phyloP scores from a whole-genome alignment of 208 protist species.

The Leishmania gerbilli region DNA sequence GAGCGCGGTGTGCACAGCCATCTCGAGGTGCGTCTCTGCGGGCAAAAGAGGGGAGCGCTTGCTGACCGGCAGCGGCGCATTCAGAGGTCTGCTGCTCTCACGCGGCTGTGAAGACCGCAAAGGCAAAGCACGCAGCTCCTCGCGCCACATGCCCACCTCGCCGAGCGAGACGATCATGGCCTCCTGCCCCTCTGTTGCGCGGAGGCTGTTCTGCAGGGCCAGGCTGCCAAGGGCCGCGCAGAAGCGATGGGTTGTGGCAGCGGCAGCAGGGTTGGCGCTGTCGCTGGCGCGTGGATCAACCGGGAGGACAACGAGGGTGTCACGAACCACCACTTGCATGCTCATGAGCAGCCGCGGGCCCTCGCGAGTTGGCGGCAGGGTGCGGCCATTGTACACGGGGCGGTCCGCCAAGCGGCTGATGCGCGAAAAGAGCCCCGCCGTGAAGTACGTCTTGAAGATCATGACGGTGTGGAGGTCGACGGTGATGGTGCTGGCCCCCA shows the following conservation, averaged over 20 bases:
- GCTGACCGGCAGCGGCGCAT: not conserved
- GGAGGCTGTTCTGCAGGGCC: conserved; percentile 68
- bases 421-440: conserved; percentile 64
- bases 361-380: conserved; percentile 39
- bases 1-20: conserved; percentile 58
- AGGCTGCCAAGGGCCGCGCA: conserved; percentile 55
- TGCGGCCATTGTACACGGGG: conserved; percentile 76
- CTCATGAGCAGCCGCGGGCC: conserved; percentile 73
- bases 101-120: not conserved
- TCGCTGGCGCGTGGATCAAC: conserved; percentile 51
- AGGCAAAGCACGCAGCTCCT: conserved; percentile 1
- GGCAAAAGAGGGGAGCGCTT: conserved; percentile 43
- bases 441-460: conserved; percentile 77
- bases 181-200: conserved; percentile 55
- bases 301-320: conserved; percentile 64
- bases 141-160: conserved; percentile 59
- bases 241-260: conserved; percentile 37
- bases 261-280: not conserved
- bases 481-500: conserved; percentile 62
- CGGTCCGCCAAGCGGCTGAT: conserved; percentile 51
- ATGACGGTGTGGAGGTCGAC: conserved; percentile 77
- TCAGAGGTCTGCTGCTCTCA: not conserved
- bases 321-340: conserved; percentile 61
- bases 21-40: conserved; percentile 44
- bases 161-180: conserved; percentile 68